Evolutionary conservation across 768 basidiomycete genomes (phyloP), one percentile per base, ranked within the genome.

Genomic region (Pleurotus tuber-regium): DNA sequence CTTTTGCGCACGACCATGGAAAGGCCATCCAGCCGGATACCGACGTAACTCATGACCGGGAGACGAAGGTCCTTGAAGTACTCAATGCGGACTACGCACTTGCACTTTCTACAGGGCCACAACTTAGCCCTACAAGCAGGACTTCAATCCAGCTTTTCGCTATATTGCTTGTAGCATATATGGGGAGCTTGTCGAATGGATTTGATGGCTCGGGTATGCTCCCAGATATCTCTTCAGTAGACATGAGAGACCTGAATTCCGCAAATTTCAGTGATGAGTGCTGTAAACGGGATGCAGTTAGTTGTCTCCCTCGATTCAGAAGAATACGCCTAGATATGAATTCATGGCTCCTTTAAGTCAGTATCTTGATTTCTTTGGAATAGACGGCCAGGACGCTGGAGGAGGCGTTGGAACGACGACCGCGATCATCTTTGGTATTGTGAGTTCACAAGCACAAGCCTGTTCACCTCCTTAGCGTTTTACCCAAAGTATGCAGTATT

Each of bases 221-320:
- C 49, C 24, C 28, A 28, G 9, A 19, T 26, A 40, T 46, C 41
- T n/a, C n/a, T n/a, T n/a, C n/a, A n/a, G n/a, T n/a, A n/a, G n/a
- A n/a, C n/a, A n/a, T n/a, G n/a, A n/a, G n/a, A n/a, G n/a, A n/a
- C n/a, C 35, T 21, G 19, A 31, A 33, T 43, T 48, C 47, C 21
- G 6, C 31, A 33, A 24, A 4, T 46, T n/a, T n/a, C n/a, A 75
- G 75, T 77, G 16, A 76, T 77, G 73, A 70, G 72, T 57, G 74
- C 71, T 14, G 69, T 76, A 26, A 76, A 74, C 54, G 74, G 72
- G 36, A 75, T 77, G 76, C 59, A 70, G 74, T 76, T 59, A 18
- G 70, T 61, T 25, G n/a, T n/a, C n/a, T n/a, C n/a, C n/a, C n/a
- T n/a, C n/a, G n/a, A n/a, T n/a, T n/a, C n/a, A n/a, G n/a, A n/a